Percentiles rank a stretch among this genome's conserved stretches.
phyloP scores from a whole-genome alignment of 352 stramenopile genomes.

The Pythium apleroticum region DNA sequence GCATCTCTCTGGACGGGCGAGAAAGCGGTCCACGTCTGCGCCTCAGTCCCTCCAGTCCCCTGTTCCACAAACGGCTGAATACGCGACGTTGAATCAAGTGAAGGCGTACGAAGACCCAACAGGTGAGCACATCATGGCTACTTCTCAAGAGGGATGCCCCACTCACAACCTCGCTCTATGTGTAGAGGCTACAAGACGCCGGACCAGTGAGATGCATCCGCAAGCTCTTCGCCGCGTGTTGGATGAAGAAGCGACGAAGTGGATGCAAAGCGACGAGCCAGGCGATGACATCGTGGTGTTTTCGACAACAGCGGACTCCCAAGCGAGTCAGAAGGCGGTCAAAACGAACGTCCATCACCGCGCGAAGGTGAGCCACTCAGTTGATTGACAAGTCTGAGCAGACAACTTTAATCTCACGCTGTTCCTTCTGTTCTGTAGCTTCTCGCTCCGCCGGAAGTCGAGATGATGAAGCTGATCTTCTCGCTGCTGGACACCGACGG shows the following conservation, averaged over 20 bases:
- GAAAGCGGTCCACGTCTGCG: constrained; percentile 13
- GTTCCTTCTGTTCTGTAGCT: constrained; percentile 28
- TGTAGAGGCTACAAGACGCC: constrained; percentile 40
- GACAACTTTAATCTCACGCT: neutral
- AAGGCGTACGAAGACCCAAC: neutral
- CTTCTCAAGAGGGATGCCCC: no score
- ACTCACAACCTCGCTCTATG: neutral
- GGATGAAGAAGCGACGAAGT: constrained; percentile 67
- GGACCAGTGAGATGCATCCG: constrained; percentile 80
- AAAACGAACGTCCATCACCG: constrained; percentile 13
- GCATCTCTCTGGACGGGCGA: constrained; percentile 33
- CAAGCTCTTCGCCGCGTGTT: constrained; percentile 64
- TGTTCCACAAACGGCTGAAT: no score
- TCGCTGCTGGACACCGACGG: constrained; percentile 79
- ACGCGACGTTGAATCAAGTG: neutral
- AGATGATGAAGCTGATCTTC: constrained; percentile 82
- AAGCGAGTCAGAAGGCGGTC: neutral
- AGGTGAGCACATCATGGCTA: neutral
- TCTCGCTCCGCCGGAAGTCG: constrained; percentile 60
- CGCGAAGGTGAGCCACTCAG: neutral
- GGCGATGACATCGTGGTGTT: constrained; percentile 12
- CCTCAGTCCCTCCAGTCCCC: neutral
- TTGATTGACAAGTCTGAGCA: no score
- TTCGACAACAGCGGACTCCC: no score
- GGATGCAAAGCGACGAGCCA: constrained; percentile 54